Base-by-base conservation (phyloP, 23 red algal species). In the Gracilaria gracilis region DNA sequence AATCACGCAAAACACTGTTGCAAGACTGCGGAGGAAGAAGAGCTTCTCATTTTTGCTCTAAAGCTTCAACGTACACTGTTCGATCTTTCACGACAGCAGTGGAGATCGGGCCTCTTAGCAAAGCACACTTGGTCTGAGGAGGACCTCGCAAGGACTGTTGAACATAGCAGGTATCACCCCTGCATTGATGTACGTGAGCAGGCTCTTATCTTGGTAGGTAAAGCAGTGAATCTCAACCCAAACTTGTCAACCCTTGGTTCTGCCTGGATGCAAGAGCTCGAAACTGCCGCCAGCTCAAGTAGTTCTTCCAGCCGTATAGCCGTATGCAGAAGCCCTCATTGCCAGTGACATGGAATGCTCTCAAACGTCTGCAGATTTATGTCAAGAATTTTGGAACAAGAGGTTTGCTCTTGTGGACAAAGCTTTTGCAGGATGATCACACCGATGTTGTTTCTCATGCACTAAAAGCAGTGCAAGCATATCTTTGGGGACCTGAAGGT, bases 181-280 rank as follows among this genome's bases (percentile, higher is more conserved):
- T 88, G 70, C 20, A 71, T 88, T 3, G 85, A 88, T 71, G 66
- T 79, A 51, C 40, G 72, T 23, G 85, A 88, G 49, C 16, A 40
- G n/a, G 85, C 65, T 40, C 33, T 77, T 21, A 72, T 76, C 11
- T 62, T 88, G 47, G 23, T 75, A 20, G 72, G 85, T 28, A 46
- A 61, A n/a, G 38, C 73, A 35, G 69, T 79, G 29, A 49, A 14
- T 53, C 40, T 58, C 21, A 39, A 59, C 29, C 33, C 37, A 28
- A 21, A 33, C 8, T 47, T 48, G 46, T 23, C 23, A 23, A 15
- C 37, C 13, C 23, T 88, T 5, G 36, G 16, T n/a, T 57, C 58
- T 35, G 49, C 27, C 1, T 88, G 85, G 85, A 88, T 88, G 42
- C 25, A 75, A 34, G 39, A 35, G 49, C 40, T 88, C 33, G 72